Base-by-base conservation (phyloP, 2,329 filamentous ascomycete genomes). In the Magnaporthiopsis incrustans region DNA sequence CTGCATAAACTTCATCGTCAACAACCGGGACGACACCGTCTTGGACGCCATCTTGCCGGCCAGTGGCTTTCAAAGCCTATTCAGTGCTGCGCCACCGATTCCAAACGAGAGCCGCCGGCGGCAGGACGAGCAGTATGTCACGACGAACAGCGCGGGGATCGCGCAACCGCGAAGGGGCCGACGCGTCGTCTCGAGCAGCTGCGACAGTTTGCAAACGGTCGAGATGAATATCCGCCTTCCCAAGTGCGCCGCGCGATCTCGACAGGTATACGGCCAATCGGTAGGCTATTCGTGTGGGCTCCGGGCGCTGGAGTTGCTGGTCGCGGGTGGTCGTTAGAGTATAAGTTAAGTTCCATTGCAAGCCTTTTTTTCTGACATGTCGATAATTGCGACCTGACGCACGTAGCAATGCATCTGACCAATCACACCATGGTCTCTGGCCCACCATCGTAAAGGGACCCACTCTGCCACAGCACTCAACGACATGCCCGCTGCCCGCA, bases 1-100 rank as follows among this genome's bases (percentile, higher is more conserved):
- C 80, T 96, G 93, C 93, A 97, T 97, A 74, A 97, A 97, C 80
- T 96, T 96, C 92, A 97, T 97, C 53, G 90, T 93, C 72, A 96
- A 82, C 60, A 97, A 87, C 69, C 92, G 88, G 65, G 89, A 93
- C 67, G 93, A 97, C 87, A 96, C 86, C 25, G 70, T 67, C 58
- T 70, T 64, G 59, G 27, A 60, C n/a, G 57, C 44, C 44, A 53
- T 53, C 44, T 25, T 14, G 44, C 7, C 18, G 44, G 4, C 44
- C 44, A 53, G 44, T n/a, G 22, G 8, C 44, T 53, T 25, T 25
- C 44, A 25, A 5, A n/a, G 44, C 44, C 44, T 22, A 3, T n/a
- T 22, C 14, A 53, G 11, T 53, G 22, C 15, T 22, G 15, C 22
- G 18, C 11, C 22, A 11, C n/a, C n/a, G 18, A 22, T 8, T 11